phyloP scores from a whole-genome alignment of 208 protist species.

The Vickermania spadyakhi region DNA sequence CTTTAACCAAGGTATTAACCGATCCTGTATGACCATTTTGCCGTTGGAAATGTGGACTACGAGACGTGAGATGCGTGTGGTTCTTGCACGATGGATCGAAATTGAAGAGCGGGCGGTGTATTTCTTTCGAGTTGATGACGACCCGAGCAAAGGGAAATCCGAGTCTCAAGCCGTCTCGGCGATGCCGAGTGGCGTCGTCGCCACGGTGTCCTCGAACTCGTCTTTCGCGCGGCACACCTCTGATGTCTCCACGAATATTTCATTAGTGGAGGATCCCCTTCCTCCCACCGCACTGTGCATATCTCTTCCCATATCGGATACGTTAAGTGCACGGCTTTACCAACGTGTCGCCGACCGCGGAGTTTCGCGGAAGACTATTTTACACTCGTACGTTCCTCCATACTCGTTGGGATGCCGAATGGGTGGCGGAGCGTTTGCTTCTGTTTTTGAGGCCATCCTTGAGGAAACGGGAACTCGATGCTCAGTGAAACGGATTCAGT shows the following conservation, averaged over 20 bases:
- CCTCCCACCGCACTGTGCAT: neutral
- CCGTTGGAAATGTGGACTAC: neutral
- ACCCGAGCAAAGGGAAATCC: neutral
- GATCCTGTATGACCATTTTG: neutral
- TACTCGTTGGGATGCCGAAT: slow-evolving; percentile 72
- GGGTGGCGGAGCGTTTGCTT: slow-evolving; percentile 68
- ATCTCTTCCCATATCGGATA: neutral
- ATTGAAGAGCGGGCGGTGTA: neutral
- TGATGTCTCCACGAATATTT: neutral
- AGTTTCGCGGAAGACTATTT: neutral
- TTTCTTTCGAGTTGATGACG: neutral
- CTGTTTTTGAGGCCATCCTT: slow-evolving; percentile 81
- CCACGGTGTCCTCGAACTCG: neutral
- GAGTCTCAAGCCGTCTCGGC: neutral
- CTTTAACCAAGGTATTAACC: neutral
- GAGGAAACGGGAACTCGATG: slow-evolving; percentile 45
- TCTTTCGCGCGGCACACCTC: neutral
- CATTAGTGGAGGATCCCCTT: neutral
- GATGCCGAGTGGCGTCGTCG: neutral
- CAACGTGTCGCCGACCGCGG: neutral
- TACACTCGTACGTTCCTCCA: slow-evolving; percentile 23
- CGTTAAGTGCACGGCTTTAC: neutral
- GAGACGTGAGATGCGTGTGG: neutral
- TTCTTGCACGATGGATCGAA: neutral
- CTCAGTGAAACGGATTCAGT: slow-evolving; percentile 81